These are phyloP conservation scores for Zymoseptoria crescenta DNA, from an alignment of 2,329 filamentous ascomycete species.

Conservation along the genomic window DNA sequence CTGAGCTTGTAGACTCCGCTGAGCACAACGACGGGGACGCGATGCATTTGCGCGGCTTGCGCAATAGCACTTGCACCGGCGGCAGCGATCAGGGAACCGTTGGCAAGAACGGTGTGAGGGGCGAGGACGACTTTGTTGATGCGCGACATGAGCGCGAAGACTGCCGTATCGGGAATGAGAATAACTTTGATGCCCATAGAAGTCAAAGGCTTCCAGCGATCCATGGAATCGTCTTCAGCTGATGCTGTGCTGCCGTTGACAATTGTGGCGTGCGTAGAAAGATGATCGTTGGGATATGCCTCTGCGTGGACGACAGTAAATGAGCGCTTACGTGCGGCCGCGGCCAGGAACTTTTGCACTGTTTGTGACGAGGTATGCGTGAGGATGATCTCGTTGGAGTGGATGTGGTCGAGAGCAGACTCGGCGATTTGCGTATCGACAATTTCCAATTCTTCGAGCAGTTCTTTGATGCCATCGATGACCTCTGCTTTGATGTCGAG, in stretches of 20 bases:
- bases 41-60: constrained; percentile 72
- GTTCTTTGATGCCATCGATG: constrained; percentile 87
- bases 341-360: constrained; percentile 81
- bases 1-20: constrained; percentile 91
- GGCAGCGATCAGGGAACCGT: constrained; percentile 77
- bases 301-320: constrained; percentile 86
- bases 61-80: constrained; percentile 79
- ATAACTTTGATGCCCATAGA: constrained; percentile 74
- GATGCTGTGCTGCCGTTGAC: constrained; percentile 45
- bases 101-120: constrained; percentile 78
- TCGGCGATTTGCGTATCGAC: constrained; percentile 89
- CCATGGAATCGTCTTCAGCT: constrained; percentile 38
- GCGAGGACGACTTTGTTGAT: constrained; percentile 93
- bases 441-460: constrained; percentile 88
- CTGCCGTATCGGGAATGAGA: constrained; percentile 71
- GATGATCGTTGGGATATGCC: constrained; percentile 61
- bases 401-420: constrained; percentile 83
- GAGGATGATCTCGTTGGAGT: constrained; percentile 85
- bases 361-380: constrained; percentile 80
- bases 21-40: constrained; percentile 79
- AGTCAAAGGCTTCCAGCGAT: constrained; percentile 68
- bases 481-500: constrained; percentile 80
- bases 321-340: constrained; percentile 78
- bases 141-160: constrained; percentile 89
- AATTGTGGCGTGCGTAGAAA: constrained; percentile 54